Evolutionary conservation across 2,329 filamentous ascomycete genomes (phyloP), one percentile per base, ranked within the genome.

Genomic region (Phialocephala sp.): DNA sequence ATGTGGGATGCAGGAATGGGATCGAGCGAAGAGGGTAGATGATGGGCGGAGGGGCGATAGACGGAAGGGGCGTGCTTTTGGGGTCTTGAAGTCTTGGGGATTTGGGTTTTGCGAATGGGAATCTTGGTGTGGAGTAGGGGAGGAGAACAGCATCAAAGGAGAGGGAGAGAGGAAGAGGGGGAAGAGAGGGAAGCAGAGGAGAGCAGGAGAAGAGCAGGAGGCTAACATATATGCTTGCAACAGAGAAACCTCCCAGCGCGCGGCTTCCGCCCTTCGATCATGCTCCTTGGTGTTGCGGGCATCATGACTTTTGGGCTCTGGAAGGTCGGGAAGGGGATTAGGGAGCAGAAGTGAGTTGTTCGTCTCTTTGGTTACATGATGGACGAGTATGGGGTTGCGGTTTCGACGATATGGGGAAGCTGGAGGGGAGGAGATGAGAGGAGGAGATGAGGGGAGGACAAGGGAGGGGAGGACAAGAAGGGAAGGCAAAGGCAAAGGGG

Each of bases 221-320:
- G 60, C 67, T 66, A 54, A 63, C 27, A 12, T 50, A 59, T 65
- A 68, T 72, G 64, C 6, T 36, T 35, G n/a, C 8, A 14, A 68
- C 76, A 94, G 91, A 91, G 95, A 81, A 98, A 98, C 83, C 84
- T 99, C 69, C 95, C 95, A 70, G 89, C 91, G 70, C 91, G 91
- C 76, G 94, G 94, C 74, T 97, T 98, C 86, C 89, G 91, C 67
- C 94, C 95, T 20, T 85, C 89, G 58, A 87, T 89, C 68, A 89
- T 97, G 78, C 85, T 98, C 71, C 77, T 92, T 73, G 92, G 88
- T 69, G 88, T 93, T 79, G 91, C 88, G 72, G 85, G 85, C 62
- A 82, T 97, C 73, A 94, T 96, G 90, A 85, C 87, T 71, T 98
- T 91, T 79, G 95, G 95, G 68, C 97, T 95, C 86, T 98, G 92